Evolutionary conservation across 495 filamentous ascomycete genomes (phyloP).

Genomic region (Trichoderma asperelloides): DNA sequence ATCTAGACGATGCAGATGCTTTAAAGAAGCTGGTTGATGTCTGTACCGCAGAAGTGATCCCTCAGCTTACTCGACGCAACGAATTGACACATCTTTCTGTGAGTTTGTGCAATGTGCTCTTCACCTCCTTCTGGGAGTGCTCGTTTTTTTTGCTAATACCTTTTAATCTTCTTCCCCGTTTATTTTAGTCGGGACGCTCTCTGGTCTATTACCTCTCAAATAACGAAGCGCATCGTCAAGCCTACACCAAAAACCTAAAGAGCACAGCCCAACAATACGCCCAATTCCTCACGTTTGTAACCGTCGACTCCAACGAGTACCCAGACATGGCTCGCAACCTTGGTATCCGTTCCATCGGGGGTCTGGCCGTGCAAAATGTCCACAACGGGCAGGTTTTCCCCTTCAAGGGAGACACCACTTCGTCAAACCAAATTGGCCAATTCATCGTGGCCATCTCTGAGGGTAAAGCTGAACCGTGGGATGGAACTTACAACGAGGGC

Average conservation of each 20-base stretch:
- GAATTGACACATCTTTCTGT: conserved; percentile 35
- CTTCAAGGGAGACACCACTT: conserved; percentile 23
- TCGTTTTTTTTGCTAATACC: background rate
- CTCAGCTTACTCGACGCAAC: conserved; percentile 35
- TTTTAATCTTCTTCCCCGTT: background rate
- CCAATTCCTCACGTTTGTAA: conserved; percentile 39
- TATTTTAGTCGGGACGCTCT: conserved; percentile 32
- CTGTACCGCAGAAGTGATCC: conserved; percentile 30
- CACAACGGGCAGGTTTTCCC: conserved; percentile 35
- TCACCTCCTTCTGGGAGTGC: background rate
- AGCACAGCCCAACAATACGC: conserved; percentile 39
- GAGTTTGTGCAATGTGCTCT: too few species aligned
- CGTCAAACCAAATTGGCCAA: conserved; percentile 25
- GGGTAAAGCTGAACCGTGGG: conserved; percentile 33
- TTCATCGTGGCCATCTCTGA: conserved; percentile 37
- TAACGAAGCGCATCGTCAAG: conserved; percentile 18
- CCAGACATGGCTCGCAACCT: conserved; percentile 32
- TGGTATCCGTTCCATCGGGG: conserved; percentile 25
- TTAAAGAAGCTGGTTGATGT: conserved; percentile 29
- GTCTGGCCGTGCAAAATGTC: conserved; percentile 35
- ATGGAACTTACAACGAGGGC: conserved; percentile 13
- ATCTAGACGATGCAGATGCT: conserved; percentile 20
- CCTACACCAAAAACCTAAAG: conserved; percentile 25
- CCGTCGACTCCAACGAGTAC: conserved; percentile 38
- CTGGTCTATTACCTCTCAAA: conserved; percentile 36